Base-by-base conservation (phyloP, 2,329 filamentous ascomycete genomes). In the Hypoxylon sp. region DNA sequence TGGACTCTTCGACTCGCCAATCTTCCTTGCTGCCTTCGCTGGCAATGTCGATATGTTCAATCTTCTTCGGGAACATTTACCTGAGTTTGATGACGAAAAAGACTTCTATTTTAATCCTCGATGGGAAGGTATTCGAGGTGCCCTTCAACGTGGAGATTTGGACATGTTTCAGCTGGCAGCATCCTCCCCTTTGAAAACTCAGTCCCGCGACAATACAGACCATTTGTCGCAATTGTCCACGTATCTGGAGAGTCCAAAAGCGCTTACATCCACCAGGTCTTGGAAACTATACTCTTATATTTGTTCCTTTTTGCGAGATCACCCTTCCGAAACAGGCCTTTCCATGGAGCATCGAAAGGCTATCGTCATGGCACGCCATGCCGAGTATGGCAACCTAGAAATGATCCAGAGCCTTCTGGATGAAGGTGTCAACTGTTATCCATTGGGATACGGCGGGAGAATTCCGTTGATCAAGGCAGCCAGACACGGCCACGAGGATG, bases 11-110 rank as follows among this genome's bases (percentile, higher is more conserved):
- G 33, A 29, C 24, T 50, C 55, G 8, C 55, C 55, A 13, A 50
- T 59, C 13, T 35, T 50, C 26, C 44, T 59, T 2, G 55, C 55
- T 31, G 31, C 55, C 22, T 39, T 19, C 17, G 46, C 55, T 31
- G 42, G 55, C 19, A 59, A 59, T 50, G 14, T 17, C n/a, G 55
- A 48, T 14, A 59, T 59, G 55, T n/a, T 59, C 9, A 37, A 39
- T 9, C 31, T 59, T 17, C 35, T 59, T 17, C 44, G 39, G 14
- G 31, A 50, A 35, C 9, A 37, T 14, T 10, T 37, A 5, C 46
- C 33, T 10, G 44, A 59, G 10, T 37, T 39, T 11, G 29, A 59
- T 22, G 14, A 26, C 24, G 14, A 24, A 24, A 17, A 31, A 2
- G 29, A 31, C 29, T 31, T 31, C 29, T 31, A 31, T 37, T 59